Base-by-base conservation (phyloP, 176 grass and related monocot genomes). In the Paspalum vaginatum region DNA sequence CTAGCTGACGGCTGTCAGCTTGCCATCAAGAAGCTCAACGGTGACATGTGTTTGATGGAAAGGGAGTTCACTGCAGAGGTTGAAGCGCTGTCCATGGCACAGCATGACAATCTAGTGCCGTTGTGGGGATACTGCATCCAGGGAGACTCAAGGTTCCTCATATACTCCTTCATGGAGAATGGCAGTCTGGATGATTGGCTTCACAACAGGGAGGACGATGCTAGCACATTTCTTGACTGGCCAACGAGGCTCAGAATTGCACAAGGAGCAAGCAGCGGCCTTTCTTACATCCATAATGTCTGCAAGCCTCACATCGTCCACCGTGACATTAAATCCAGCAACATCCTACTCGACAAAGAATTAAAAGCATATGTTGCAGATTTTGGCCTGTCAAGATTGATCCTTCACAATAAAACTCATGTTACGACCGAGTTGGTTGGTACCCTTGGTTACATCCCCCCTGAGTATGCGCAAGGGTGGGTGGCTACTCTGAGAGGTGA, bases 261-360 rank as follows among this genome's bases (percentile, higher is more conserved):
- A 16, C 66, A 79, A 61, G 92, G 92, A 66, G 77, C 89, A 24
- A 81, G 75, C 54, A 58, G 9, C 3, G 92, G 89, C 21, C 80
- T 95, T 81, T 79, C 83, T 63, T 82, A 91, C 72, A 84, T 91
- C 27, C 92, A 94, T 70, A 75, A 94, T 67, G 76, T 52, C 9
- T 94, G 89, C 55, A 88, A 88, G 16, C 89, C 89, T 13, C 88
- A 89, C 5, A 91, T 94, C 65, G 60, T 94, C 17, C 89, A 94
- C 41, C 80, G 92, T 12, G 92, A 91, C 60, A 95, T 95, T 18
- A 95, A 95, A 81, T 95, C 78, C 20, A 95, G 93, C 82, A 95
- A 95, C 78, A 90, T 92, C 77, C 76, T 95, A 11, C 80, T 95
- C 2, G 93, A 96, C 54, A 59, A 84, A 56, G 78, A 81, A 22